A percentile compares a stretch with the other conserved stretches of the same genome.
Conservation (phyloP, 495 filamentous ascomycete genomes). For the Penicillium tannophilum region DNA sequence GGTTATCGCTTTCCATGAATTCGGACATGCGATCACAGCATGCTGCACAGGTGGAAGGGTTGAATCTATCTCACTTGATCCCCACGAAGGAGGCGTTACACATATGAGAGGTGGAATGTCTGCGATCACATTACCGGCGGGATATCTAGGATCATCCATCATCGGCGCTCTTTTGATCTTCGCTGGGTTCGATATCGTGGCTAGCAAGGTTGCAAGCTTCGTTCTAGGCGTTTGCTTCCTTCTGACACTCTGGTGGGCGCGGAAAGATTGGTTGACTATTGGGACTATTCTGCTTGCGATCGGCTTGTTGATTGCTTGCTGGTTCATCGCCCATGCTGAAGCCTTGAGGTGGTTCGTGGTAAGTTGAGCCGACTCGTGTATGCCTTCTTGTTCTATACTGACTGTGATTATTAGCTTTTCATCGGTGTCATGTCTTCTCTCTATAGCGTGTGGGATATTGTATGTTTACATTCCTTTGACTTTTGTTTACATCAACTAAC, state of each 20-base stretch:
- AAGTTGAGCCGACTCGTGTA: slow-evolving; percentile 16
- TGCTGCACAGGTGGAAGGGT: slow-evolving; percentile 72
- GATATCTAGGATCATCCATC: slow-evolving; percentile 73
- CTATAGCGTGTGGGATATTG: slow-evolving; percentile 85
- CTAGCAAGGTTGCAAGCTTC: slow-evolving; percentile 75
- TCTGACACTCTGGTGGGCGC: slow-evolving; percentile 77
- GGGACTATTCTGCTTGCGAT: slow-evolving; percentile 67
- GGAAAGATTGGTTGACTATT: slow-evolving; percentile 76
- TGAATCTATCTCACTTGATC: slow-evolving; percentile 71
- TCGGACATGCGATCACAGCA: slow-evolving; percentile 74
- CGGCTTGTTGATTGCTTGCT: slow-evolving; percentile 70
- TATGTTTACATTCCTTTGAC: slow-evolving; percentile 36
- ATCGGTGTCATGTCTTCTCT: slow-evolving; percentile 79
- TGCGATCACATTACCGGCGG: slow-evolving; percentile 73
- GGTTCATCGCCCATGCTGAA: slow-evolving; percentile 78
- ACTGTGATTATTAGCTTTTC: slow-evolving; percentile 51
- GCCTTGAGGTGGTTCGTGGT: slow-evolving; percentile 71
- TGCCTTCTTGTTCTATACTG: not conserved
- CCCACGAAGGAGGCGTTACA: slow-evolving; percentile 72
- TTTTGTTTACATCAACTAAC: slow-evolving; percentile 1
- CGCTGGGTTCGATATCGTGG: slow-evolving; percentile 78
- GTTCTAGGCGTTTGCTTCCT: slow-evolving; percentile 72
- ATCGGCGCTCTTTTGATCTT: slow-evolving; percentile 79
- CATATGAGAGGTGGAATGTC: slow-evolving; percentile 76
- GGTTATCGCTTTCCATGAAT: slow-evolving; percentile 84